phyloP scores from a whole-genome alignment of 2,329 filamentous ascomycete species.

The Fonsecaea monophora region DNA sequence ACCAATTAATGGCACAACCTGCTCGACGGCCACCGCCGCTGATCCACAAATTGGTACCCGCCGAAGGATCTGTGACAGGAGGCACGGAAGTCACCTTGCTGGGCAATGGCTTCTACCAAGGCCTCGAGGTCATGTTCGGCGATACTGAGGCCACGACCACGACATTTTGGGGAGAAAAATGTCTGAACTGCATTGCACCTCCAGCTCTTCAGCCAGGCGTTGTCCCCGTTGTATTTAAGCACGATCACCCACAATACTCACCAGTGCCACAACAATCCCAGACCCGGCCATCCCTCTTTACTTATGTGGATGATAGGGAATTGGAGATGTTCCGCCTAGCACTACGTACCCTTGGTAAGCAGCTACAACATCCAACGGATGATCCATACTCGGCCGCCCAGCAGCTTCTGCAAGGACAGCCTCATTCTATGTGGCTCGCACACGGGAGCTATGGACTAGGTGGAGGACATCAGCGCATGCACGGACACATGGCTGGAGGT shows the following conservation, averaged over 20 bases:
- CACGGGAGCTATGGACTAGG: conserved; percentile 48
- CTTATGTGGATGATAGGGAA: conserved; percentile 65
- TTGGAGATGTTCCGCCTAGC: conserved; percentile 55
- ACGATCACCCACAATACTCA: conserved; percentile 58
- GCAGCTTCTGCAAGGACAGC: conserved; percentile 46
- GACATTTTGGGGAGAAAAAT: conserved; percentile 79
- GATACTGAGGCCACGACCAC: conserved; percentile 72
- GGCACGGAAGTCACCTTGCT: conserved; percentile 87
- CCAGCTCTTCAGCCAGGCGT: conserved; percentile 71
- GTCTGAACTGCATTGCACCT: conserved; percentile 79
- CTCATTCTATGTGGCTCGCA: conserved; percentile 37
- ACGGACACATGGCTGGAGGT: conserved; percentile 52
- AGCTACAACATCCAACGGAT: conserved; percentile 56
- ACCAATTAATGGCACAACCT: conserved; percentile 46
- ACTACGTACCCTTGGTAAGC: conserved; percentile 55
- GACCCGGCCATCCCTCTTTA: conserved; percentile 65
- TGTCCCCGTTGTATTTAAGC: conserved; percentile 74
- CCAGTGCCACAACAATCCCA: conserved; percentile 52
- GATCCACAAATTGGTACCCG: conserved; percentile 83
- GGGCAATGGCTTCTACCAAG: conserved; percentile 79
- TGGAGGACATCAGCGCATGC: conserved; percentile 55
- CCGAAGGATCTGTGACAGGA: conserved; percentile 79
- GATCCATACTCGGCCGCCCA: conserved; percentile 58
- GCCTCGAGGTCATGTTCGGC: conserved; percentile 85
- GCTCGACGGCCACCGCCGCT: conserved; percentile 63